phyloP scores from a whole-genome alignment of 208 protist genomes.

The Sergeia podlipaevii region DNA sequence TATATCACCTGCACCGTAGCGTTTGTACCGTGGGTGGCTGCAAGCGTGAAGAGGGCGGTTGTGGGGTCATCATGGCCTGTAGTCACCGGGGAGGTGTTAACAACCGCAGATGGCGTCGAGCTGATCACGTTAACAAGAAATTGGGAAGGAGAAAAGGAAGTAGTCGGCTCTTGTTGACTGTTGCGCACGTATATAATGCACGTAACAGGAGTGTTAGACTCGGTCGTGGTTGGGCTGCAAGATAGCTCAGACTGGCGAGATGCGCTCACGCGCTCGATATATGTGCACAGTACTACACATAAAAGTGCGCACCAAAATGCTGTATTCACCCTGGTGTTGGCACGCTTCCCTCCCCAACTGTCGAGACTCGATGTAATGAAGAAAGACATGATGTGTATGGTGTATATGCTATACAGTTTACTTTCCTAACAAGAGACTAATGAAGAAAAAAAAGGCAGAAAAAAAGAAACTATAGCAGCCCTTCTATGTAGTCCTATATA shows the following conservation, averaged over 20 bases:
- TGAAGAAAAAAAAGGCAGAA: too few relatives aligned
- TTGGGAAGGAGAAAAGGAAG: constrained; percentile 23
- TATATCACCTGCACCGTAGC: constrained; percentile 27
- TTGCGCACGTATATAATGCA: constrained; percentile 40
- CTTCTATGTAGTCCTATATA: too few relatives aligned
- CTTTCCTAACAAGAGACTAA: too few relatives aligned
- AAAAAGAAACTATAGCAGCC: too few relatives aligned
- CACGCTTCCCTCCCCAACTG: too few relatives aligned
- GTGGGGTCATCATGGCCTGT: constrained; percentile 29
- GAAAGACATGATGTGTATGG: too few relatives aligned
- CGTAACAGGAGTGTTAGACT: constrained; percentile 17
- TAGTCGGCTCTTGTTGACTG: constrained; percentile 26
- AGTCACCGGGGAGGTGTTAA: constrained; percentile 18
- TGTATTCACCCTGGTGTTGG: too few relatives aligned
- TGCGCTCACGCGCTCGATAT: not conserved
- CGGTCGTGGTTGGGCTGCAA: constrained; percentile 24
- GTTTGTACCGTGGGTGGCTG: constrained; percentile 17
- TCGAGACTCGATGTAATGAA: too few relatives aligned
- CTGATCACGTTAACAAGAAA: constrained; percentile 20
- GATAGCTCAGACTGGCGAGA: constrained; percentile 26
- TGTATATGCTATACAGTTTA: too few relatives aligned
- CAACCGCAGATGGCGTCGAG: constrained; percentile 13
- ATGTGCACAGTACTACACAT: too few relatives aligned
- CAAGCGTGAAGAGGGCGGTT: constrained; percentile 30
- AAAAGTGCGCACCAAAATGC: too few relatives aligned